A percentile compares a stretch with the other conserved stretches of the same genome.
phyloP scores from a whole-genome alignment of 192 early-diverging fungal species.

The Polychytrium aggregatum region DNA sequence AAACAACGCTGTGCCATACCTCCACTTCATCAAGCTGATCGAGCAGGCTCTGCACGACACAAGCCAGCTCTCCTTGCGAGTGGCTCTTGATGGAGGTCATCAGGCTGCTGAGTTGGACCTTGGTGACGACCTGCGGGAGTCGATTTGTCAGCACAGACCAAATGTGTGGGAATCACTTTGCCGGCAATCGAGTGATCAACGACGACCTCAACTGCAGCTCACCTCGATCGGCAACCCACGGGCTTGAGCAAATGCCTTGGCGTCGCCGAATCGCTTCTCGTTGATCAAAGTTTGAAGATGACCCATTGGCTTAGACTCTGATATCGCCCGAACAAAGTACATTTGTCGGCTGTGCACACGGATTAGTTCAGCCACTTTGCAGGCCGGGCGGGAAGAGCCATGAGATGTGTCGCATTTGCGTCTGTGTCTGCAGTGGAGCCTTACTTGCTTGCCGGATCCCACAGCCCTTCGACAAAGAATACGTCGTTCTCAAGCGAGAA shows the following conservation, averaged over 20 bases:
- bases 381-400: background rate
- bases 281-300: constrained; percentile 16
- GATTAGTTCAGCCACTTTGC: background rate
- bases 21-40: constrained; percentile 9
- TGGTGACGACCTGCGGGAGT: constrained; percentile 5
- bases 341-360: constrained; percentile 1
- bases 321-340: constrained; percentile 10
- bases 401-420: background rate
- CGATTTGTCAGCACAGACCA: constrained; percentile 1
- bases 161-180: background rate
- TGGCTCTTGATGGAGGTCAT: background rate
- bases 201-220: constrained; percentile 24
- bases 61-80: constrained; percentile 1
- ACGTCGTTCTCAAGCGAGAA: no score
- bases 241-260: constrained; percentile 13
- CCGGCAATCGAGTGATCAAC: constrained; percentile 9
- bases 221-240: constrained; percentile 22
- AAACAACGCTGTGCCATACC: constrained; percentile 5
- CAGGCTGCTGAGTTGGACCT: constrained; percentile 13
- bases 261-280: constrained; percentile 18
- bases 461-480: constrained; percentile 2
- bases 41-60: constrained; percentile 3
- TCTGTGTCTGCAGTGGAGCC: background rate
- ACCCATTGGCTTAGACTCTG: constrained; percentile 13
- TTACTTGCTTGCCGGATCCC: background rate